Conservation (phyloP, 257 asterid genomes). For the Leptodermis oblonga region DNA sequence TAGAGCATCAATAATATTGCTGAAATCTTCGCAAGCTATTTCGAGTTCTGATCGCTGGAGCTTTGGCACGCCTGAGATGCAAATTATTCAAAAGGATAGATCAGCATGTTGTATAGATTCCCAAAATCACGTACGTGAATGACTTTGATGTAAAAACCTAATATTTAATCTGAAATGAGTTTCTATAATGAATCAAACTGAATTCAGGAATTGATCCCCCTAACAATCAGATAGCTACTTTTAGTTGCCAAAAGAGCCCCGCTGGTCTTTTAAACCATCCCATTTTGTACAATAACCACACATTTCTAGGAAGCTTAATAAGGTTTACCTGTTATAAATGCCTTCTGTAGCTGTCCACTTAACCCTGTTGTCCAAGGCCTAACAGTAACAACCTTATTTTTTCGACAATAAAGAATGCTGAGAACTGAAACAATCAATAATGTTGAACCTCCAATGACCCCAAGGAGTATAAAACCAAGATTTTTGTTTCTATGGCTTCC, state of each 20-base stretch:
- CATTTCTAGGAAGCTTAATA: conserved; percentile 2
- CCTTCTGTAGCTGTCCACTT: conserved; percentile 39
- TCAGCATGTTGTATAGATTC: neutral
- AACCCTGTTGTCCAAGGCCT: conserved; percentile 38
- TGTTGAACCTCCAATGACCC: conserved; percentile 21
- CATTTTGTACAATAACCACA: neutral
- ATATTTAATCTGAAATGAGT: neutral
- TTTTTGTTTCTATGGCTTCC: neutral
- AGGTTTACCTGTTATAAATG: conserved; percentile 32
- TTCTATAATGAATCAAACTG: neutral
- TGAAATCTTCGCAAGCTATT: conserved; percentile 91
- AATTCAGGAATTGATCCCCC: neutral
- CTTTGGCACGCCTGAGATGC: conserved; percentile 37
- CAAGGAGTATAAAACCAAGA: conserved; percentile 13
- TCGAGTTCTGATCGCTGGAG: conserved; percentile 58
- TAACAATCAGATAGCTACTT: neutral
- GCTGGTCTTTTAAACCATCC: neutral
- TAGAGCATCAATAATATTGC: conserved; percentile 72
- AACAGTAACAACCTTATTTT: conserved; percentile 26
- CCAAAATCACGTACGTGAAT: neutral
- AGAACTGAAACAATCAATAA: conserved; percentile 16
- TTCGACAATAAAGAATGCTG: conserved; percentile 18
- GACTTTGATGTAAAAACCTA: neutral
- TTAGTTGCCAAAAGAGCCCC: neutral
- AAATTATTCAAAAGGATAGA: neutral